phyloP scores from a whole-genome alignment of 2,329 filamentous ascomycete species.

The Corinectria fuckeliana region DNA sequence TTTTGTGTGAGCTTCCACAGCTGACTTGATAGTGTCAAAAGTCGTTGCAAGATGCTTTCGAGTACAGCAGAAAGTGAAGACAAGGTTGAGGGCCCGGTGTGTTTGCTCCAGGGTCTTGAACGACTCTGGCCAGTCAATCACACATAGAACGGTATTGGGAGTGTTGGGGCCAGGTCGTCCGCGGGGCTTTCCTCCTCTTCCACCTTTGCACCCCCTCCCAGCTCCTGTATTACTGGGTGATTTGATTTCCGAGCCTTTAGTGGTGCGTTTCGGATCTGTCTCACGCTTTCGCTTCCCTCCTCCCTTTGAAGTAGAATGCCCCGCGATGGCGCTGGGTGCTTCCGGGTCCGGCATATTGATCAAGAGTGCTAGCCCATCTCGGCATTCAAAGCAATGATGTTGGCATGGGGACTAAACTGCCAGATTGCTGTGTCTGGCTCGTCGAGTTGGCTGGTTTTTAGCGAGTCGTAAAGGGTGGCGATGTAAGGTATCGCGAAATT shows the following conservation, averaged over 20 bases:
- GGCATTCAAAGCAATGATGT: too few relatives aligned
- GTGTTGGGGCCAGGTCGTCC: conserved; percentile 31
- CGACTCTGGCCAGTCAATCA: conserved; percentile 71
- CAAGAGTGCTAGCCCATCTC: conserved; percentile 14
- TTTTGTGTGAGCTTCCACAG: conserved; percentile 84
- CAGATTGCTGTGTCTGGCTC: not conserved
- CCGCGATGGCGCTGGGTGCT: not conserved
- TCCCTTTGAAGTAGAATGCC: not conserved
- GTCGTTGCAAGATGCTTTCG: conserved; percentile 92
- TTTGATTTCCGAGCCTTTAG: conserved; percentile 15
- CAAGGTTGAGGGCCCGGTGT: conserved; percentile 85
- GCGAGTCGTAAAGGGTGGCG: conserved; percentile 19
- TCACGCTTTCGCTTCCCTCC: conserved; percentile 34
- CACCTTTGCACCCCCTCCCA: conserved; percentile 11
- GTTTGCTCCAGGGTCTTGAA: conserved; percentile 77
- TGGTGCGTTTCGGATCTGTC: conserved; percentile 3
- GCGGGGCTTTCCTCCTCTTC: conserved; percentile 17
- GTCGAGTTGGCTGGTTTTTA: not conserved
- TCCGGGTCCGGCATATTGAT: conserved; percentile 9
- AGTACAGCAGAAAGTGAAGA: conserved; percentile 94
- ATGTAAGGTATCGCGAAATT: conserved; percentile 41
- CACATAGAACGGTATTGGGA: conserved; percentile 36
- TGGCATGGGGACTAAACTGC: not conserved
- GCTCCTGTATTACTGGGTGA: conserved; percentile 7
- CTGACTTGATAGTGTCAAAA: conserved; percentile 82